Percentiles rank a stretch among this genome's conserved stretches.
Conservation (phyloP, 306 rosid species). For the Gillenia trifoliata region DNA sequence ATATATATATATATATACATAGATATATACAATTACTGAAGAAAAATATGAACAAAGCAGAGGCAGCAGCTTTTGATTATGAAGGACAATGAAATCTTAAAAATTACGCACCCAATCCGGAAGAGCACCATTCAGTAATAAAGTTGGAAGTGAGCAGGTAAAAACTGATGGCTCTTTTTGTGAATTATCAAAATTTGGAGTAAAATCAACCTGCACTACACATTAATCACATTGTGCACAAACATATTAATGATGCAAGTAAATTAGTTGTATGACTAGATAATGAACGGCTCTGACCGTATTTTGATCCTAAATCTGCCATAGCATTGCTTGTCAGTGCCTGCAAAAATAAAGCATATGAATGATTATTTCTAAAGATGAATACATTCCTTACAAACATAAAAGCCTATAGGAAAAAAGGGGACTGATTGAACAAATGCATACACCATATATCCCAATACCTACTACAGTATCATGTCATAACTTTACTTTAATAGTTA, state of each 20-base stretch:
- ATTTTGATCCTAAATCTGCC: conserved; percentile 77
- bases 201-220: conserved; percentile 81
- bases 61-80: conserved; percentile 6
- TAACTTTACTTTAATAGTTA: neutral
- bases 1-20: too few relatives aligned
- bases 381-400: neutral
- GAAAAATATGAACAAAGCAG: conserved; percentile 4
- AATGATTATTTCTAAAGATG: conserved; percentile 10
- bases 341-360: conserved; percentile 49
- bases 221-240: conserved; percentile 12
- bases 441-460: neutral
- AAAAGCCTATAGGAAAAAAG: neutral
- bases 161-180: conserved; percentile 89
- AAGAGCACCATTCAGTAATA: conserved; percentile 90
- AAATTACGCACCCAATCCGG: conserved; percentile 94
- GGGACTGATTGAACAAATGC: neutral
- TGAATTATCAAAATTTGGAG: conserved; percentile 89
- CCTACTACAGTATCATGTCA: neutral
- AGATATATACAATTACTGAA: neutral
- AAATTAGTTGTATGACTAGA: conserved; percentile 17
- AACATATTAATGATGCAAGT: conserved; percentile 4
- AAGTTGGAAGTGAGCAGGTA: conserved; percentile 89
- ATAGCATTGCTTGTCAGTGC: conserved; percentile 71
- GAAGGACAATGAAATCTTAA: neutral
- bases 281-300: conserved; percentile 54